These are phyloP conservation scores for Aureobasidium sp. DNA, from an alignment of 2,329 filamentous ascomycete species.

Conservation along the genomic window DNA sequence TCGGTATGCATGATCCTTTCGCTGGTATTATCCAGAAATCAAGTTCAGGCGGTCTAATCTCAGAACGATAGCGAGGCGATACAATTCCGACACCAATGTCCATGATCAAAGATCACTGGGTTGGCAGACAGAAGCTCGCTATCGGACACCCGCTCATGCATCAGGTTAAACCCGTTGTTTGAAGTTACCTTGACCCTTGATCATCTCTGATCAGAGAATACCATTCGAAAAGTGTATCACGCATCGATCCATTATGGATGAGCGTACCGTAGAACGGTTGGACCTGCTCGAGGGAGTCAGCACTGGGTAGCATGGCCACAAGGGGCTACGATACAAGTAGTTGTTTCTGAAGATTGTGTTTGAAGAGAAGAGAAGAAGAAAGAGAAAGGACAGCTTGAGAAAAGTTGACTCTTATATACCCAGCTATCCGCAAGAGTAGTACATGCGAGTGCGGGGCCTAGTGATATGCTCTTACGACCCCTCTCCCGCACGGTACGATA, in stretches of 20 bases:
- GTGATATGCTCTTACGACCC: not conserved
- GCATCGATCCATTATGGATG: constrained; percentile 16
- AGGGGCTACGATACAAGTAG: constrained; percentile 7
- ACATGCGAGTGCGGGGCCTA: constrained; percentile 11
- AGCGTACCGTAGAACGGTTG: constrained; percentile 9
- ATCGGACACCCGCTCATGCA: constrained; percentile 24
- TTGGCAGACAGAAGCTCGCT: constrained; percentile 11
- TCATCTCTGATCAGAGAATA: constrained; percentile 17
- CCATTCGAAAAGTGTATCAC: constrained; percentile 16
- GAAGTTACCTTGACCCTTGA: constrained; percentile 21
- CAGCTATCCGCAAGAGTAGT: not conserved
- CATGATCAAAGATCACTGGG: constrained; percentile 13
- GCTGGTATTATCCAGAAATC: constrained; percentile 97
- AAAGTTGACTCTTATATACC: constrained; percentile 5
- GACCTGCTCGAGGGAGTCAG: constrained; percentile 11
- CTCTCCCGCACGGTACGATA: constrained; percentile 4
- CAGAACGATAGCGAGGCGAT: constrained; percentile 44
- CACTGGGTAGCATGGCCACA: not conserved
- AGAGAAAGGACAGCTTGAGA: not conserved
- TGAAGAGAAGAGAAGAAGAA: not conserved
- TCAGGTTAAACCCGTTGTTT: constrained; percentile 16
- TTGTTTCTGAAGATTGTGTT: not conserved
- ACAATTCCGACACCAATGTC: constrained; percentile 8
- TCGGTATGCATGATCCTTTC: constrained; percentile 88
- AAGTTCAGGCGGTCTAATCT: constrained; percentile 94